Evolutionary conservation across 2,329 filamentous ascomycete species (phyloP), one percentile per base, ranked within the genome.

Genomic region (Xylaria sp.): DNA sequence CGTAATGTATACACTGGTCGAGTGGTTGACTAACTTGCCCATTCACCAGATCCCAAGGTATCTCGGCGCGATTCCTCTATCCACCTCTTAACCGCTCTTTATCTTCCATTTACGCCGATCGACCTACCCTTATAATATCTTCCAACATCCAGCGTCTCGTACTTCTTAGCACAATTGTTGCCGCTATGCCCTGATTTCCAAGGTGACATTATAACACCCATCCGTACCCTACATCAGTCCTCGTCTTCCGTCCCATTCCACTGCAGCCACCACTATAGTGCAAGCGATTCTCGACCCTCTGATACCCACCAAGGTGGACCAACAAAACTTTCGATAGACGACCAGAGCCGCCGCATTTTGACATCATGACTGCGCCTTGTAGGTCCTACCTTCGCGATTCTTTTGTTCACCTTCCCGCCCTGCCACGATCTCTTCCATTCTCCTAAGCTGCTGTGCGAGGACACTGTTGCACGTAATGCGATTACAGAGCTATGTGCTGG

Each of bases 331-430:
- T 50, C 2, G n/a, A 20, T 26, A 26, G 24, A 26, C 26, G 9
- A 8, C 20, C 17, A 57, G 24, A n/a, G n/a, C n/a, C n/a, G n/a
- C 42, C 46, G 37, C 38, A 49, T 38, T 39, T 54, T 37, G 48
- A 43, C 55, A 66, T 44, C 47, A 68, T 68, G 66, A 54, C 65
- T 46, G 45, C 63, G 44, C 62, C 64, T 60, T 57, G 66, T 68
- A 65, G 11, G 66, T 61, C 40, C 37, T 38, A 16, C 34, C 17
- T 6, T 26, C 24, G 11, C 24, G 24, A 11, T 5, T 26, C 11
- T 26, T 26, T 26, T 26, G n/a, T n/a, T n/a, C n/a, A n/a, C n/a
- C n/a, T n/a, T n/a, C n/a, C n/a, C n/a, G n/a, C n/a, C n/a, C n/a
- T n/a, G n/a, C n/a, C n/a, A n/a, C n/a, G n/a, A n/a, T n/a, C 40